Conservation (phyloP, 2,329 filamentous ascomycete genomes). For the Corinectria fuckeliana region DNA sequence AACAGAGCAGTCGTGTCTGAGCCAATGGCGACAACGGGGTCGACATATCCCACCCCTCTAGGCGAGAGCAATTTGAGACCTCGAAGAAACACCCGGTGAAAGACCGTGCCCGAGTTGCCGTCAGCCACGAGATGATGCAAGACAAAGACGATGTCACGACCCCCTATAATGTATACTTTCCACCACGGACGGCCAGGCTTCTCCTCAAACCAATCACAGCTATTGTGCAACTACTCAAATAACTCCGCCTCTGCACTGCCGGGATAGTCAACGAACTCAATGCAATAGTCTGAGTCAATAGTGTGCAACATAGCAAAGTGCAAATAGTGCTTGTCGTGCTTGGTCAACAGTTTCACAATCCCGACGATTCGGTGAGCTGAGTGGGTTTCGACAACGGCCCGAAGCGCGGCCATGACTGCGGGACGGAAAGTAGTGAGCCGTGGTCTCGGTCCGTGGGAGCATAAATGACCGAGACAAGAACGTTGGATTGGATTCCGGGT, state of each 20-base stretch:
- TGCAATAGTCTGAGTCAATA: slow-evolving; percentile 15
- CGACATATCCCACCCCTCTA: background rate
- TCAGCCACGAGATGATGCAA: slow-evolving; percentile 21
- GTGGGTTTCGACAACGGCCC: slow-evolving; percentile 21
- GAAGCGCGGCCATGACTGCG: slow-evolving; percentile 24
- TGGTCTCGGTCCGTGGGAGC: background rate
- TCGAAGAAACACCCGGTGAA: slow-evolving; percentile 21
- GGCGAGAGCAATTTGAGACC: slow-evolving; percentile 12
- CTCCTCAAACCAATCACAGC: slow-evolving; percentile 16
- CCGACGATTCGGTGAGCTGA: slow-evolving; percentile 25
- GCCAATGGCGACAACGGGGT: slow-evolving; percentile 3
- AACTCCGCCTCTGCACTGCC: background rate
- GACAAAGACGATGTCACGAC: slow-evolving; percentile 19
- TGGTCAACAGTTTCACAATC: slow-evolving; percentile 7
- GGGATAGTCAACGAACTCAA: slow-evolving; percentile 16
- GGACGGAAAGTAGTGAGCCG: background rate
- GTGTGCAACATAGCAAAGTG: slow-evolving; percentile 11
- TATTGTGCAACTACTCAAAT: slow-evolving; percentile 21
- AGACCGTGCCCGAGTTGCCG: slow-evolving; percentile 16
- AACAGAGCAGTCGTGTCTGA: background rate
- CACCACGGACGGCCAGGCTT: slow-evolving; percentile 16
- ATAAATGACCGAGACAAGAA: slow-evolving; percentile 32
- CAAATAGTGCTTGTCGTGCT: slow-evolving; percentile 12
- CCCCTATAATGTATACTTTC: slow-evolving; percentile 20
- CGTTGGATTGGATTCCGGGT: slow-evolving; percentile 33